phyloP scores from a whole-genome alignment of 1,139 yeast genomes.

The Debaryomyces robertsiae region DNA sequence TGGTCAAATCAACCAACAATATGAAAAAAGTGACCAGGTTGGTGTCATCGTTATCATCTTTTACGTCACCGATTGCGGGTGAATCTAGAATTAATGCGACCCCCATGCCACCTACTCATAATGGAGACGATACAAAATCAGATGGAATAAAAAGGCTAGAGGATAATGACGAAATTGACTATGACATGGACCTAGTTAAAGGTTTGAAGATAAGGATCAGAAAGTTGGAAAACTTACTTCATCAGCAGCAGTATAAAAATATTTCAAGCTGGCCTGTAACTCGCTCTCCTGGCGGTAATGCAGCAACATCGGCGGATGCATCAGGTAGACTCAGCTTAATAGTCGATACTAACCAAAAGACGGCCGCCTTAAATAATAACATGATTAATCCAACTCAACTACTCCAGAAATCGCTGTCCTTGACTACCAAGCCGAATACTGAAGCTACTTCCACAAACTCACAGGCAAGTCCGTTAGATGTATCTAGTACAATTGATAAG shows the following conservation, averaged over 20 bases:
- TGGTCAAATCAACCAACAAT: constrained; percentile 40
- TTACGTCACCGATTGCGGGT: constrained; percentile 26
- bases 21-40: constrained; percentile 42
- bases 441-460: not conserved
- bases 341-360: constrained; percentile 8
- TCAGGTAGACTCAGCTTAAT: constrained; percentile 6
- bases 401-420: constrained; percentile 18
- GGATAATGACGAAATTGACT: constrained; percentile 21
- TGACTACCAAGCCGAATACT: constrained; percentile 3
- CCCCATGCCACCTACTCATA: constrained; percentile 1
- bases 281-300: constrained; percentile 13
- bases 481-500: constrained; percentile 44
- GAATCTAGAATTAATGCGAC: constrained; percentile 21
- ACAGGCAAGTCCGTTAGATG: constrained; percentile 32
- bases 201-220: constrained; percentile 63
- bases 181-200: constrained; percentile 44
- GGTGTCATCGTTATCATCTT: constrained; percentile 36
- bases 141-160: not conserved
- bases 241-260: constrained; percentile 64
- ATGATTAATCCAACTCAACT: constrained; percentile 27
- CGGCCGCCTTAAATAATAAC: constrained; percentile 12
- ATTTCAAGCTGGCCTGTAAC: constrained; percentile 58
- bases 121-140: not conserved
- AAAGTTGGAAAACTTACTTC: constrained; percentile 65
- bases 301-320: constrained; percentile 12